Evolutionary conservation across 2,329 filamentous ascomycete genomes (phyloP), one percentile per base, ranked within the genome.

Genomic region (Blastomyces silverae): DNA sequence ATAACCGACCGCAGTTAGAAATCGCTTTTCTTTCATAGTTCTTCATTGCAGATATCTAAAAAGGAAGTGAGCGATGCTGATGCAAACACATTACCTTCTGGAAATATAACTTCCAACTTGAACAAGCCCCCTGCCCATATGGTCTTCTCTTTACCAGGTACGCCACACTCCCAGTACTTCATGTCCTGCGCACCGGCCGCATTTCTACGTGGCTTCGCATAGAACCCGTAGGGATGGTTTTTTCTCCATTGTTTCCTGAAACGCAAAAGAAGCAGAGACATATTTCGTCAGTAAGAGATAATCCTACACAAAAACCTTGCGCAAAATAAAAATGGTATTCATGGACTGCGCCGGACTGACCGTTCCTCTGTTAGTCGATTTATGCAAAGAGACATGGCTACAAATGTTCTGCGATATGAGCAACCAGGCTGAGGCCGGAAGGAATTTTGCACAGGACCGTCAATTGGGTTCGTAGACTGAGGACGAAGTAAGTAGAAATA

Each of bases 41-140:
- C 22, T 39, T 61, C 15, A 37, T 50, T 50, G 42, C 37, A 28
- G 50, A n/a, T 62, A 44, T 44, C 52, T n/a, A 48, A 15, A 62
- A 44, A 31, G 6, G 3, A 8, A 53, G 37, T 25, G 48, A n/a
- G 22, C 22, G 5, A 20, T 46, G 17, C 42, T 53, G 20, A 17
- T 50, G 61, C 59, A 39, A 39, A 65, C 68, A 64, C 79, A 87
- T 77, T 79, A 94, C 92, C 92, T 73, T 99, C 94, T 0, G 95
- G 94, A 72, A 99, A 99, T 13, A 85, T 87, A 72, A 99, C 89
- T 65, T 89, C 91, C 66, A 99, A 81, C 81, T 97, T 99, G 82
- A 97, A 97, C 13, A 97, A 80, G 1, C 94, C 94, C n/a, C 92
- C 92, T 73, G 96, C 92, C 94, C 94, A 99, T 28, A 97, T 87